phyloP scores from a whole-genome alignment of 148 eudicot species.

The Persicaria tinctoria region DNA sequence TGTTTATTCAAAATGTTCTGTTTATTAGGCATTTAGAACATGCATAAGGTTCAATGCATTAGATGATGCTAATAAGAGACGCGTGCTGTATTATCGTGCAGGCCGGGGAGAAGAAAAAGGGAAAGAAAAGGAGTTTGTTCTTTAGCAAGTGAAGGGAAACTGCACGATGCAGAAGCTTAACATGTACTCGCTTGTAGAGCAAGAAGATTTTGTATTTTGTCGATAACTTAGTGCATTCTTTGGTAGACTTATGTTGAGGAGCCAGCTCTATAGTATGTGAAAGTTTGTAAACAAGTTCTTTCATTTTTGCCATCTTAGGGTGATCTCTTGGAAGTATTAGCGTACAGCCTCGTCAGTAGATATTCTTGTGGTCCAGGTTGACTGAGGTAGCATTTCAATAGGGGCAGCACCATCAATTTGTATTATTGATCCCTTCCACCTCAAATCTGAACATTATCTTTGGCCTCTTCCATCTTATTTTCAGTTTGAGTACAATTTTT shows the following conservation, averaged over 20 bases:
- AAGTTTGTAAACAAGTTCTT: neutral
- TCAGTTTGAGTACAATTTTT: no score
- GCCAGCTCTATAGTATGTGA: slow-evolving; percentile 4
- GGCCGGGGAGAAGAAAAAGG: slow-evolving; percentile 17
- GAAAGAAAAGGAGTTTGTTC: slow-evolving; percentile 15
- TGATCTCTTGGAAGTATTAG: neutral
- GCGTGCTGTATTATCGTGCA: neutral
- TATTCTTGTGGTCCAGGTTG: slow-evolving; percentile 7
- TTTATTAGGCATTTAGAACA: neutral
- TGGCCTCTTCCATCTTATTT: no score
- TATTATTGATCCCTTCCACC: neutral
- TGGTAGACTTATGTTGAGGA: slow-evolving; percentile 2
- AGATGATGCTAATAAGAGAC: neutral
- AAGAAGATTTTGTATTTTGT: slow-evolving; percentile 9
- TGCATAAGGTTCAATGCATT: neutral
- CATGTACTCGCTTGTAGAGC: slow-evolving; percentile 5
- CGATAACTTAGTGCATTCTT: slow-evolving; percentile 7
- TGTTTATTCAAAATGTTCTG: neutral
- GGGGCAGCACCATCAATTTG: neutral
- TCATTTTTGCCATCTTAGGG: slow-evolving; percentile 4
- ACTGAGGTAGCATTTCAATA: neutral
- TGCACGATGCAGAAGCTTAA: neutral
- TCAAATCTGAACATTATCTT: neutral
- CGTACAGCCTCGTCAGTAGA: neutral
- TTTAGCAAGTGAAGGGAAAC: slow-evolving; percentile 12